Conservation (phyloP, 73 alveolate species). For the Paraurostyla sp. region DNA sequence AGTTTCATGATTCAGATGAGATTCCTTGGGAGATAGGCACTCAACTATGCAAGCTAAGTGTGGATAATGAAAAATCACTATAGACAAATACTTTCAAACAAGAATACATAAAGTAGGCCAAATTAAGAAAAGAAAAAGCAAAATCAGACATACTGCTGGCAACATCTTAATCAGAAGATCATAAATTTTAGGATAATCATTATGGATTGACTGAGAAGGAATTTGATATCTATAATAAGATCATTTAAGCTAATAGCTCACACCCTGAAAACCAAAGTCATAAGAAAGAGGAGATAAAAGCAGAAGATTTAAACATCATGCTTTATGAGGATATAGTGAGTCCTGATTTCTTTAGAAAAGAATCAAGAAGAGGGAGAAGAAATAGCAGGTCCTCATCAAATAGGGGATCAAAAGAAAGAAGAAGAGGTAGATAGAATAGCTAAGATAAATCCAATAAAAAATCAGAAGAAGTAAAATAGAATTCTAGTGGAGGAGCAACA, state of each 20-base stretch:
- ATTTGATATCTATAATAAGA: not conserved
- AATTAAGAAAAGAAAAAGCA: not conserved
- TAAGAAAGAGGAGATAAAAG: not conserved
- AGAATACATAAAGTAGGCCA: not conserved
- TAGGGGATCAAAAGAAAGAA: too few species aligned
- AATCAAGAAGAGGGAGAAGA: not conserved
- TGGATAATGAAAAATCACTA: not conserved
- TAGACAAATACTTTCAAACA: not conserved
- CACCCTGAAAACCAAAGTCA: not conserved
- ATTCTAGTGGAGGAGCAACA: not conserved
- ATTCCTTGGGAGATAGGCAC: constrained; percentile 18
- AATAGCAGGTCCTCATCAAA: too few species aligned
- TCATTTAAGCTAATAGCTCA: not conserved
- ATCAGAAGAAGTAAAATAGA: not conserved
- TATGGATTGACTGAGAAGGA: not conserved
- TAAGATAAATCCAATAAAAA: not conserved
- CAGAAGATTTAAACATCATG: constrained; percentile 9
- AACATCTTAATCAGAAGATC: not conserved
- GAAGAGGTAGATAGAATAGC: not conserved
- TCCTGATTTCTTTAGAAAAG: not conserved
- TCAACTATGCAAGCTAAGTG: not conserved
- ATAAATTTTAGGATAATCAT: not conserved
- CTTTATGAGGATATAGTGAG: constrained; percentile 19
- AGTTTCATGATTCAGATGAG: constrained; percentile 12
- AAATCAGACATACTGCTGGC: not conserved